These are phyloP conservation scores for Panellus pusillus DNA, from an alignment of 768 basidiomycete species.

Conservation along the genomic window DNA sequence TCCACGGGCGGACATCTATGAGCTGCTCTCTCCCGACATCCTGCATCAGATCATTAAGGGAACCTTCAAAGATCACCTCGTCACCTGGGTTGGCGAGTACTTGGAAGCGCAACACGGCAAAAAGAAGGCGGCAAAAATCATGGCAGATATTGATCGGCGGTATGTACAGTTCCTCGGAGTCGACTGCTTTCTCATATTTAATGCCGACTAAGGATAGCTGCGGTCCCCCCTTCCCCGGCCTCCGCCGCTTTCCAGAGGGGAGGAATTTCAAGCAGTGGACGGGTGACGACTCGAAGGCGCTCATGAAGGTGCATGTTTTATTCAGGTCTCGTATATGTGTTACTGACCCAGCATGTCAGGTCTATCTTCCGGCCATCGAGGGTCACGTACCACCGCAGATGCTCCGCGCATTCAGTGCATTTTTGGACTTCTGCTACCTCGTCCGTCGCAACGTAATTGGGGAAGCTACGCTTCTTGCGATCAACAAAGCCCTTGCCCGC, in stretches of 20 bases:
- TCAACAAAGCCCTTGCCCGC: slow-evolving; percentile 15
- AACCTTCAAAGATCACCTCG: slow-evolving; percentile 35
- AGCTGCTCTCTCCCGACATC: slow-evolving; percentile 31
- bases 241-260: slow-evolving; percentile 30
- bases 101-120: too few relatives aligned
- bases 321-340: too few relatives aligned
- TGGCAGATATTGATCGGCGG: slow-evolving; percentile 33
- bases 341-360: slow-evolving; percentile 7
- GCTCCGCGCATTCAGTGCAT: slow-evolving; percentile 18
- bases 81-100: slow-evolving; percentile 31
- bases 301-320: too few relatives aligned
- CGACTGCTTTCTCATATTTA: too few relatives aligned
- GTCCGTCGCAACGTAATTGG: slow-evolving; percentile 10
- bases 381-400: slow-evolving; percentile 22
- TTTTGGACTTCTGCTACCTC: slow-evolving; percentile 29
- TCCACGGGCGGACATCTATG: slow-evolving; percentile 36
- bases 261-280: slow-evolving; percentile 37
- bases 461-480: slow-evolving; percentile 7
- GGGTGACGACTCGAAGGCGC: slow-evolving; percentile 35
- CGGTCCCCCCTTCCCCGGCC: slow-evolving; percentile 27
- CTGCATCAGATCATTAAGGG: slow-evolving; percentile 33
- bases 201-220: too few relatives aligned
- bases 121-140: slow-evolving; percentile 20
- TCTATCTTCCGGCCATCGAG: slow-evolving; percentile 24
- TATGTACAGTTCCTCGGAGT: background rate